phyloP scores from a whole-genome alignment of 768 basidiomycete species.

The Pholiota conissans region DNA sequence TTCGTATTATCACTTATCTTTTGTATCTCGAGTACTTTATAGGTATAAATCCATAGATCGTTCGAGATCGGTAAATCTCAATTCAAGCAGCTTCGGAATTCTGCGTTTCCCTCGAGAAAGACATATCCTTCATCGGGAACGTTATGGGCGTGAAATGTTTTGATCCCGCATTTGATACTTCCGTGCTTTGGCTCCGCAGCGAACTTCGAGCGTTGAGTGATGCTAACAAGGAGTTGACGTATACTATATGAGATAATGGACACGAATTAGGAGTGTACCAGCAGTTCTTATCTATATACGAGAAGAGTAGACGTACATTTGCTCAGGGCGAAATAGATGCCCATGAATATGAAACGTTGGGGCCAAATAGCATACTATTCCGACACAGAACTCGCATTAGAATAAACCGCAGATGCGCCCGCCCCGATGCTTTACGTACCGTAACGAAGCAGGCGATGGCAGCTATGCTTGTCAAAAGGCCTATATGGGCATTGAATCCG shows the following conservation, averaged over 20 bases:
- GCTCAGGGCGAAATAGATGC: conserved; percentile 19
- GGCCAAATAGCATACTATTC: conserved; percentile 19
- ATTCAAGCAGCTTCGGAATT: not conserved
- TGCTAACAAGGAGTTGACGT: conserved; percentile 18
- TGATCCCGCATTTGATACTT: not conserved
- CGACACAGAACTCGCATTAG: not conserved
- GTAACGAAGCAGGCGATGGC: conserved; percentile 19
- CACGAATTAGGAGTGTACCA: not conserved
- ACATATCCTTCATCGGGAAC: not conserved
- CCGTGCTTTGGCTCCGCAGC: not conserved
- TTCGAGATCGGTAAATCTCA: too few relatives aligned
- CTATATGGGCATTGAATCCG: not conserved
- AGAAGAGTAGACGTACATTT: conserved; percentile 5
- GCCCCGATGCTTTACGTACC: not conserved
- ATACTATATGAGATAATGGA: conserved; percentile 1
- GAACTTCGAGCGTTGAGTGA: conserved; percentile 13
- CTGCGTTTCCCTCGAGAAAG: not conserved
- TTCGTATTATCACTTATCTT: too few relatives aligned
- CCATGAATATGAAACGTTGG: conserved; percentile 18
- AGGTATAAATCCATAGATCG: too few relatives aligned
- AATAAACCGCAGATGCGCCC: not conserved
- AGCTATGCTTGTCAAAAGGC: conserved; percentile 18
- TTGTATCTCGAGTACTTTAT: too few relatives aligned
- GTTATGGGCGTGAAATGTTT: not conserved
- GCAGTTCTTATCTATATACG: not conserved